Conservation (phyloP, 1,284 basidiomycete species). For the Cryptococcus depauperatus region DNA sequence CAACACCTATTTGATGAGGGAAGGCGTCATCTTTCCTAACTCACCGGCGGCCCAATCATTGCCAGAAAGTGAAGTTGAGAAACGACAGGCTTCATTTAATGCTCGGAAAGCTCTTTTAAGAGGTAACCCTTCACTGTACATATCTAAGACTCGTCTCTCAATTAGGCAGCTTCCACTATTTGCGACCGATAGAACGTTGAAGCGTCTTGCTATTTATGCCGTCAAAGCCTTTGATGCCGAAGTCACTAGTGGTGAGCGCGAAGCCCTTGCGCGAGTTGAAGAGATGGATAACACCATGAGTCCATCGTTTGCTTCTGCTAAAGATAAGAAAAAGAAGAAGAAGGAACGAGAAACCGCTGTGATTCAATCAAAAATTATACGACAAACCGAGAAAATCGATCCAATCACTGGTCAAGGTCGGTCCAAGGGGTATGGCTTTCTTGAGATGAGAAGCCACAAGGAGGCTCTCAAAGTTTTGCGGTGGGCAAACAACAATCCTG, state of each 20-base stretch:
- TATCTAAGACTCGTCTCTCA: constrained; percentile 87
- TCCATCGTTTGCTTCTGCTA: constrained; percentile 42
- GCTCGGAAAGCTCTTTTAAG: constrained; percentile 70
- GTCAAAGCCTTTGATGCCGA: constrained; percentile 71
- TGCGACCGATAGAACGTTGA: constrained; percentile 80
- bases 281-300: constrained; percentile 48
- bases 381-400: constrained; percentile 72
- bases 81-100: constrained; percentile 72
- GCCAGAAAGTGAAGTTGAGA: constrained; percentile 66
- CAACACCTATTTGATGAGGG: constrained; percentile 89
- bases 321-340: constrained; percentile 32
- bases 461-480: constrained; percentile 85
- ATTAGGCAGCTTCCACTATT: constrained; percentile 87
- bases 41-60: constrained; percentile 66
- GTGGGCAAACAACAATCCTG: constrained; percentile 86
- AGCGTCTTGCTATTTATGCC: constrained; percentile 76
- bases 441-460: constrained; percentile 79
- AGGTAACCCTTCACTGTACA: constrained; percentile 85
- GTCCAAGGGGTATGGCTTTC: constrained; percentile 90
- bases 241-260: constrained; percentile 58
- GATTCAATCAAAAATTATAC: constrained; percentile 79
- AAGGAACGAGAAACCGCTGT: constrained; percentile 54
- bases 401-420: constrained; percentile 74
- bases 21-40: constrained; percentile 78
- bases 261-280: constrained; percentile 65